Percentiles rank a stretch among this genome's conserved stretches.
phyloP scores from a whole-genome alignment of 257 asterid species.

The Przewalskia tangutica region DNA sequence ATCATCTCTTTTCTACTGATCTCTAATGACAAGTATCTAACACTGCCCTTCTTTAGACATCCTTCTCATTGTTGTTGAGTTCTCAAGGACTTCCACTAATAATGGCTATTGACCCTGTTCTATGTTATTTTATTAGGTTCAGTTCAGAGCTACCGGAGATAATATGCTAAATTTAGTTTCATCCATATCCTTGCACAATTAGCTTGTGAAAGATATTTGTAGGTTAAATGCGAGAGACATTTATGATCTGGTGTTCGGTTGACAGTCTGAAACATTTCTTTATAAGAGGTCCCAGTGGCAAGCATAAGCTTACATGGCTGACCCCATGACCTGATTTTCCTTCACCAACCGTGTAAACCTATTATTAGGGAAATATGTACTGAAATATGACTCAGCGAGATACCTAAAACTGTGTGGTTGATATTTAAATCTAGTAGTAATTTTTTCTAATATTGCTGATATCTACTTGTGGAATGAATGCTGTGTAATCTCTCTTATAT shows the following conservation, averaged over 20 bases:
- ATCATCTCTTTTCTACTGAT: conserved; percentile 9
- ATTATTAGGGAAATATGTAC: not conserved
- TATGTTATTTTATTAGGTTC: not conserved
- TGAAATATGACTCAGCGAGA: not conserved
- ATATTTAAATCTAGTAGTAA: not conserved
- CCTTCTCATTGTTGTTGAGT: not conserved
- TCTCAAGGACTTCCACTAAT: not conserved
- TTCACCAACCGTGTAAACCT: not conserved
- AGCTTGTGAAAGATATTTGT: not conserved
- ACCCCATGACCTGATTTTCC: not conserved
- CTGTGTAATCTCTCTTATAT: not conserved
- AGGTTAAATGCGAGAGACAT: not conserved
- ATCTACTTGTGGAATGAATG: not conserved
- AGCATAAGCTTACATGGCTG: not conserved
- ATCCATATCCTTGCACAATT: not conserved
- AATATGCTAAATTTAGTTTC: not conserved
- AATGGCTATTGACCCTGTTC: not conserved
- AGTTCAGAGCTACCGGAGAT: not conserved
- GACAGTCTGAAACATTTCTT: not conserved
- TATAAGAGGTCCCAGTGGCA: not conserved
- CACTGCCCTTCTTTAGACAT: not conserved
- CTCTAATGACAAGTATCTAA: not conserved
- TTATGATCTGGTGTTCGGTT: not conserved
- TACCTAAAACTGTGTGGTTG: not conserved
- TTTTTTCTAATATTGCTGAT: not conserved